These are phyloP conservation scores for Pistacia integerrima DNA, from an alignment of 345 rosid genomes.

Conservation along the genomic window DNA sequence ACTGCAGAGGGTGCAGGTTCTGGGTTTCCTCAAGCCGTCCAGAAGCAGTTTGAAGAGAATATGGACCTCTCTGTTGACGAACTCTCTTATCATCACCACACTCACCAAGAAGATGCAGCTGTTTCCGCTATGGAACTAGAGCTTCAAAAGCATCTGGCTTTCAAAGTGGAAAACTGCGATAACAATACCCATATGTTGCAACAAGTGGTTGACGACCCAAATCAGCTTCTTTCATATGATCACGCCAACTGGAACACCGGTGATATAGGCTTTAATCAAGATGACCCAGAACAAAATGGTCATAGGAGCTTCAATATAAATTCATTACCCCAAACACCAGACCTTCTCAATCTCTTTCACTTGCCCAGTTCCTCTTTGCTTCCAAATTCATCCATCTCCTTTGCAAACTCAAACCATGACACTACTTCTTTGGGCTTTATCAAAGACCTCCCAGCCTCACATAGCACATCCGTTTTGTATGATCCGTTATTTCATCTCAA, in stretches of 20 bases:
- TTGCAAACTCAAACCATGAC: neutral
- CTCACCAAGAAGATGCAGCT: conserved; percentile 24
- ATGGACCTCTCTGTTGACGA: conserved; percentile 39
- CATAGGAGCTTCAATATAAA: conserved; percentile 28
- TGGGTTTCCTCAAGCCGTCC: conserved; percentile 14
- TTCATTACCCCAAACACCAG: conserved; percentile 44
- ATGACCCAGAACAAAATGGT: conserved; percentile 3
- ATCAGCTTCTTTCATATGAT: conserved; percentile 27
- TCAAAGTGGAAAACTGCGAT: conserved; percentile 9
- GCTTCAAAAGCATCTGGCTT: conserved; percentile 44
- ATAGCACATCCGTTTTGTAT: conserved; percentile 43
- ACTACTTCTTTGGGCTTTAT: neutral
- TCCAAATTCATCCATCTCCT: too few species aligned
- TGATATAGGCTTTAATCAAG: conserved; percentile 2
- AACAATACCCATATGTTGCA: conserved; percentile 35
- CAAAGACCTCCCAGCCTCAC: conserved; percentile 26
- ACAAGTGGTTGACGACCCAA: conserved; percentile 32
- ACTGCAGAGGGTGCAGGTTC: conserved; percentile 13
- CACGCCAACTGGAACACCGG: conserved; percentile 41
- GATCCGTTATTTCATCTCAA: conserved; percentile 60
- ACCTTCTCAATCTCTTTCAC: conserved; percentile 68
- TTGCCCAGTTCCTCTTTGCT: conserved; percentile 47
- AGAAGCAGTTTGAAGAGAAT: conserved; percentile 38
- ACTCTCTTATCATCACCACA: conserved; percentile 37
- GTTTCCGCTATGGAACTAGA: conserved; percentile 35